Percentiles rank a stretch among this genome's conserved stretches.
phyloP scores from a whole-genome alignment of 1,139 yeast genomes.

The Magnusiomyces suaveolens region DNA sequence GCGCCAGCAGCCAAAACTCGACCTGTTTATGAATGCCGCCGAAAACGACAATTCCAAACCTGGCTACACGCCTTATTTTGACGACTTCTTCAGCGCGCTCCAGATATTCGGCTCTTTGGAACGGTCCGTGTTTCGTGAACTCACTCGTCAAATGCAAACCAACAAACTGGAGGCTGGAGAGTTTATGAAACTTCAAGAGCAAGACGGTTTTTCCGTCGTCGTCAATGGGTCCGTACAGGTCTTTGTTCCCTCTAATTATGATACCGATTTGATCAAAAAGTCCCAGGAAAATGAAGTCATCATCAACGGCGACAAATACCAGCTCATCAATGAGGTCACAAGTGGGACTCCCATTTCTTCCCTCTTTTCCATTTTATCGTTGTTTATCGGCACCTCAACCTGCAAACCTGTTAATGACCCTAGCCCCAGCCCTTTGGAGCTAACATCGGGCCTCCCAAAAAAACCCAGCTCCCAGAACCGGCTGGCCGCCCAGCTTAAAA shows the following conservation, averaged over 20 bases:
- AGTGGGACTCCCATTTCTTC: conserved; percentile 85
- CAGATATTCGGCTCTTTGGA: conserved; percentile 92
- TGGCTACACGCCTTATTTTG: conserved; percentile 52
- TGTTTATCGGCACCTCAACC: conserved; percentile 42
- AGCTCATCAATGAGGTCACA: conserved; percentile 71
- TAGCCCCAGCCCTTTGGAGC: too few relatives aligned
- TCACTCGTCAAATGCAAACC: conserved; percentile 86
- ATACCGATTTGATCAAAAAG: conserved; percentile 11
- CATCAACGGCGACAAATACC: conserved; percentile 51
- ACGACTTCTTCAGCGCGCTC: conserved; percentile 82
- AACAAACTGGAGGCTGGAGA: conserved; percentile 75
- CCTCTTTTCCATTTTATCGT: conserved; percentile 63
- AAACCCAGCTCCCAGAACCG: too few relatives aligned
- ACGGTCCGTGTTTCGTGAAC: conserved; percentile 80
- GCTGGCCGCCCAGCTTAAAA: conserved; percentile 34
- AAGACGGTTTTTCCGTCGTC: conserved; percentile 82
- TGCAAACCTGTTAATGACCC: too few relatives aligned
- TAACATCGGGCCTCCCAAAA: too few relatives aligned
- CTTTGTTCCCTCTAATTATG: conserved; percentile 44
- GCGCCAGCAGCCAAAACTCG: conserved; percentile 38
- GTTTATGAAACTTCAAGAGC: conserved; percentile 58
- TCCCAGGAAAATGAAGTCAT: conserved; percentile 36
- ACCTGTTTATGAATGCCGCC: conserved; percentile 35
- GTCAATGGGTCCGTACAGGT: conserved; percentile 87
- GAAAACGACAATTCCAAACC: conserved; percentile 33